Evolutionary conservation across 2,329 filamentous ascomycete genomes (phyloP), one percentile per base, ranked within the genome.

Genomic region (Plectosphaerella plurivora): DNA sequence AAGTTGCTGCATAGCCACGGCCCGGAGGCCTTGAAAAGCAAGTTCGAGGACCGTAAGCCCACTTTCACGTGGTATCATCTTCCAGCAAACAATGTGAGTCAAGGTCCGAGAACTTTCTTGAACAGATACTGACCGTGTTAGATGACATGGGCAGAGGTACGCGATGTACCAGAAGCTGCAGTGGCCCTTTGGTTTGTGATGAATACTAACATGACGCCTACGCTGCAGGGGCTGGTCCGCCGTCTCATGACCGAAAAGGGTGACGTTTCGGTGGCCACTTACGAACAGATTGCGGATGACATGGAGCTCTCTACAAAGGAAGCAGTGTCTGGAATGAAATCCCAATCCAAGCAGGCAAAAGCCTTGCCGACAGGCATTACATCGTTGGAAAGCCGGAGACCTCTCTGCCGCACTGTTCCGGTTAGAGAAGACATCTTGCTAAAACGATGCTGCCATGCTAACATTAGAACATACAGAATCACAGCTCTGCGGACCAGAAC

Each of bases 11-110:
- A 54, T 16, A 49, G 53, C 18, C 45, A 51, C 7, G 53, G 53
- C 9, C 53, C 53, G 4, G 39, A 41, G 15, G 49, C 53, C 10
- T 28, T 54, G 14, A 39, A 39, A 8, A 54, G 18, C 33, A 20
- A 22, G 11, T 22, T 48, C 11, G 49, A 45, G 15, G 45, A 16
- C 7, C 41, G 24, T 33, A 41, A 18, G 8, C 54, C 54, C 3
- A 46, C 50, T 16, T 55, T 49, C 28, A 55, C 54, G 2, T 55
- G 54, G 54, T 55, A 55, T 44, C 54, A 55, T 20, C 35, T 55
- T 16, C 54, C 54, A 28, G 24, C 45, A 3, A 55, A 55, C 22
- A 55, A 55, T 45, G 53, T 55, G 49, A 10, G 53, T 49, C 33
- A 14, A 22, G 12, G 20, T 15, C 24, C 10, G 12, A 3, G 33